Evolutionary conservation across 2,329 filamentous ascomycete species (phyloP).

Genomic region (Clonostachys solani): DNA sequence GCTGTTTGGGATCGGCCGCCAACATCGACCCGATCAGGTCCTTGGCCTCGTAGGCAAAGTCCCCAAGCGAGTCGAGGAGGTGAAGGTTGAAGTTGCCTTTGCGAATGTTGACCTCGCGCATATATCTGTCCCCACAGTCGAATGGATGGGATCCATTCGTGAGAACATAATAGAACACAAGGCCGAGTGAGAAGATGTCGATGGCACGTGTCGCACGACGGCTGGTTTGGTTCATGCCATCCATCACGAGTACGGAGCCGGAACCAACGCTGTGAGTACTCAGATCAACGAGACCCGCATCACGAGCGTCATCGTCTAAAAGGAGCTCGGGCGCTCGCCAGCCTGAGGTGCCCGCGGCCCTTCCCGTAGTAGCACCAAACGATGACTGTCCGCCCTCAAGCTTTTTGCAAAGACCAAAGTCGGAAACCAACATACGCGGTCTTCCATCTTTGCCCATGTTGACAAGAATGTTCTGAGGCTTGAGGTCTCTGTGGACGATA

Average conservation of each 20-base stretch:
- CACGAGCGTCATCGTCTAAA: constrained; percentile 67
- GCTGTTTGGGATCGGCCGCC: constrained; percentile 42
- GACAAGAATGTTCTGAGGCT: constrained; percentile 95
- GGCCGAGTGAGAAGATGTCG: constrained; percentile 93
- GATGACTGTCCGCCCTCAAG: constrained; percentile 92
- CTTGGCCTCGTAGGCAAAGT: constrained; percentile 81
- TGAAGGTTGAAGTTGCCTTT: constrained; percentile 75
- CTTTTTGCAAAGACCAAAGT: constrained; percentile 97
- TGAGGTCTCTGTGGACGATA: constrained; percentile 95
- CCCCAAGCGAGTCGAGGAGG: constrained; percentile 70
- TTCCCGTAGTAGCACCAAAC: constrained; percentile 88
- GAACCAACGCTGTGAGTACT: constrained; percentile 56
- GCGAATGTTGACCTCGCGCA: constrained; percentile 96
- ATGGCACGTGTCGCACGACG: constrained; percentile 91
- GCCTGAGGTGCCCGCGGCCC: constrained; percentile 88
- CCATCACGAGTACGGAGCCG: constrained; percentile 50
- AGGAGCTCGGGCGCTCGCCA: constrained; percentile 96
- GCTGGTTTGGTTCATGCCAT: constrained; percentile 51
- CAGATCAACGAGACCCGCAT: constrained; percentile 38
- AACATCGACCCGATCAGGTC: constrained; percentile 84
- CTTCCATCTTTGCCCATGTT: constrained; percentile 64
- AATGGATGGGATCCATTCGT: constrained; percentile 91
- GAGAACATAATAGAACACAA: constrained; percentile 99
- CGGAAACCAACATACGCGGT: constrained; percentile 88
- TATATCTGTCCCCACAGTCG: constrained; percentile 89